Percentiles rank a stretch among this genome's conserved stretches.
Conservation (phyloP, 106 monocot genomes). For the Triglochin maritima region DNA sequence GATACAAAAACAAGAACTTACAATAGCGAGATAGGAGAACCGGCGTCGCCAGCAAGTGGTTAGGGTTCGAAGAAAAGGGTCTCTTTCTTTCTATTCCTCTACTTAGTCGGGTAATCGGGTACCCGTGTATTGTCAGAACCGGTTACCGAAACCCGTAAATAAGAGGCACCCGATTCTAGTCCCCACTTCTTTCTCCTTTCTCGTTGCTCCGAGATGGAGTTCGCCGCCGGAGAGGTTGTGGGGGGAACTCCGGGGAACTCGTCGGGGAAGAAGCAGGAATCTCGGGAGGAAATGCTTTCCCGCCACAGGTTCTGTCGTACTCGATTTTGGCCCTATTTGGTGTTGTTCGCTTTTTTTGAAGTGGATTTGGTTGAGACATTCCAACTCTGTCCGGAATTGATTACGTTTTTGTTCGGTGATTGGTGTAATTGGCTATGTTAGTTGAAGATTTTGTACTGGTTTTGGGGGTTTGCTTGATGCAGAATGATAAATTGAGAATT, state of each 20-base stretch:
- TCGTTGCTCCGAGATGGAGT: not conserved
- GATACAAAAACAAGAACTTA: too few species aligned
- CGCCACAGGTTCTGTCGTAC: slow-evolving; percentile 4
- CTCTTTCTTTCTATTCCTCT: too few species aligned
- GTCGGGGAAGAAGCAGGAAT: slow-evolving; percentile 4
- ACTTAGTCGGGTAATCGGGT: too few species aligned
- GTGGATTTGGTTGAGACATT: not conserved
- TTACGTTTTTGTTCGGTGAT: not conserved
- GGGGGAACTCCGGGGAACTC: not conserved
- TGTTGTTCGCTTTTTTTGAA: not conserved
- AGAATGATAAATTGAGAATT: not conserved
- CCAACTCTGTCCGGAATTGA: not conserved
- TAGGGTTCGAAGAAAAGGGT: too few species aligned
- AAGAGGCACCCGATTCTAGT: too few species aligned
- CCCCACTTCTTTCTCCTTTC: too few species aligned
- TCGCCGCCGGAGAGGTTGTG: not conserved
- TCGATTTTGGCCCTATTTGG: not conserved
- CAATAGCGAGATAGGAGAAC: too few species aligned
- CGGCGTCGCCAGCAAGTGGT: too few species aligned
- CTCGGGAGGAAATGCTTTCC: slow-evolving; percentile 7
- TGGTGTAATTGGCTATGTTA: not conserved
- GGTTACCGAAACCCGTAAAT: too few species aligned
- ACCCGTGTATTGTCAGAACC: too few species aligned
- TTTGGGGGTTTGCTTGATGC: not conserved
- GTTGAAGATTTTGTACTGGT: not conserved